Evolutionary conservation across 1,139 yeast genomes (phyloP).

Genomic region (Kodamaea sp.): DNA sequence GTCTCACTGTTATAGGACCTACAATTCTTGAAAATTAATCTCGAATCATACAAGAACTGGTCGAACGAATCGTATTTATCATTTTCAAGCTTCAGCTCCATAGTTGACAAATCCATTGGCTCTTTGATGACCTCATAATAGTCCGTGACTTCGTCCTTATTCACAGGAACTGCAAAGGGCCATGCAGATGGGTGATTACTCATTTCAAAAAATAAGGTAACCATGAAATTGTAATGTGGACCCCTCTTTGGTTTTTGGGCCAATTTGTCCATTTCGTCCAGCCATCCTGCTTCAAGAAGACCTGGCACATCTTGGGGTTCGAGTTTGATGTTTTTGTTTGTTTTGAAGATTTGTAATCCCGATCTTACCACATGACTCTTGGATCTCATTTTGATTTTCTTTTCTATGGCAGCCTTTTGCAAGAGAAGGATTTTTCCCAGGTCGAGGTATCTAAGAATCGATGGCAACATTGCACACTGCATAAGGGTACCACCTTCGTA

Average conservation of each 20-base stretch:
- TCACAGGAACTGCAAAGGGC: constrained; percentile 96
- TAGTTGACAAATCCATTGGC: constrained; percentile 97
- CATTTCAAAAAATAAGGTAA: constrained; percentile 79
- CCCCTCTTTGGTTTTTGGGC: constrained; percentile 95
- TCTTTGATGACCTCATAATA: constrained; percentile 95
- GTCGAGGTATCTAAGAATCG: constrained; percentile 78
- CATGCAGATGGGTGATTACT: constrained; percentile 97
- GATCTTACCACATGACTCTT: constrained; percentile 78
- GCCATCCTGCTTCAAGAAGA: constrained; percentile 92
- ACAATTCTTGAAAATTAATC: constrained; percentile 86
- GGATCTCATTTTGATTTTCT: constrained; percentile 78
- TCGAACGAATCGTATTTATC: constrained; percentile 91
- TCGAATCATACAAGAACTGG: constrained; percentile 86
- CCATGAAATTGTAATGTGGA: constrained; percentile 94
- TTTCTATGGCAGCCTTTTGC: constrained; percentile 89
- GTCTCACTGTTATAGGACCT: constrained; percentile 85
- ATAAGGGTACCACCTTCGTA: constrained; percentile 98
- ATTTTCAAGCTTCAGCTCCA: constrained; percentile 91
- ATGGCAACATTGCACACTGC: constrained; percentile 95
- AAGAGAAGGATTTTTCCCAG: constrained; percentile 79
- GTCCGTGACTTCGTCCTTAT: constrained; percentile 91
- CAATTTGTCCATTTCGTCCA: constrained; percentile 95
- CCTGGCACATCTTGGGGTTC: constrained; percentile 88
- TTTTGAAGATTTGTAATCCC: constrained; percentile 75
- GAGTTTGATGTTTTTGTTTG: constrained; percentile 39